Evolutionary conservation across 179 eudicot species (phyloP).

Genomic region (Beta lomatogona): DNA sequence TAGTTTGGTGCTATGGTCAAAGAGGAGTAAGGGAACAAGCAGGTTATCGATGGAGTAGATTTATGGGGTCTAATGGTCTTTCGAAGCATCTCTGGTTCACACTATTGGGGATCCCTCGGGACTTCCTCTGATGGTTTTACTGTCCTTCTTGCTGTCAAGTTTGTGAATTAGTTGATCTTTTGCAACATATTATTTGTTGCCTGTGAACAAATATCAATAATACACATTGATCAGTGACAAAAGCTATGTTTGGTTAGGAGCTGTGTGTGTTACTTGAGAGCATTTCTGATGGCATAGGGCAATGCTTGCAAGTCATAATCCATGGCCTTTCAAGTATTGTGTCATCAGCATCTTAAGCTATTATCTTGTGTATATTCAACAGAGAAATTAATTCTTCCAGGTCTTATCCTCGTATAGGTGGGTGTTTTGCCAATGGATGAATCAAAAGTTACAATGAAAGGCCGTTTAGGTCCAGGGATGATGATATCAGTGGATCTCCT

Average conservation of each 20-base stretch:
- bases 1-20: background rate
- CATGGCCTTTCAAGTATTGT: background rate
- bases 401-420: conserved; percentile 61
- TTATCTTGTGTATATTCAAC: conserved; percentile 29
- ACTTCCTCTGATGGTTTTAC: background rate
- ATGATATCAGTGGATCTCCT: conserved; percentile 88
- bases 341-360: conserved; percentile 17
- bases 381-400: conserved; percentile 39
- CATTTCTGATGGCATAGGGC: background rate
- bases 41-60: conserved; percentile 2
- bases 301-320: background rate
- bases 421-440: conserved; percentile 98
- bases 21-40: background rate
- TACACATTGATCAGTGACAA: background rate
- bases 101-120: background rate
- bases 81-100: background rate
- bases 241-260: background rate
- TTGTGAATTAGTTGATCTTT: background rate
- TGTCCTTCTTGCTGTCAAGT: background rate
- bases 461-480: conserved; percentile 99
- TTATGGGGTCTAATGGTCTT: background rate
- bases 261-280: background rate
- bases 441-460: conserved; percentile 90
- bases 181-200: background rate
- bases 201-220: background rate